Percentiles rank a stretch among this genome's conserved stretches.
Evolutionary conservation across 179 eudicot species (phyloP).

Genomic region (Patellifolia procumbens): DNA sequence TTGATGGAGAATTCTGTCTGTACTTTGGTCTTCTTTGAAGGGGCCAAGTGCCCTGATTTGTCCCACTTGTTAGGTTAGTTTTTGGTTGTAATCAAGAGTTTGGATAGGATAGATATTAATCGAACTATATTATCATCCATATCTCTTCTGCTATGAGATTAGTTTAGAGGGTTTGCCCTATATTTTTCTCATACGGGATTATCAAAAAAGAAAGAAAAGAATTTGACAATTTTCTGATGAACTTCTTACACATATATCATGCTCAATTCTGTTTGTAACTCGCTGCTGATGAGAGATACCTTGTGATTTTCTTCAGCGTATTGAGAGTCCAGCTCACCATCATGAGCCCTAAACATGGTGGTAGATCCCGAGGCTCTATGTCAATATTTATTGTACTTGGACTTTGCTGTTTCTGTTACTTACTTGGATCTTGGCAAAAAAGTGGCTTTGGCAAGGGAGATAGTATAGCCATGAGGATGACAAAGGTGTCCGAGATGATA

Average conservation of each 20-base stretch:
- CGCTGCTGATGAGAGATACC: constrained; percentile 17
- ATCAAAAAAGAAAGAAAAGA: neutral
- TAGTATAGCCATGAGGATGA: constrained; percentile 41
- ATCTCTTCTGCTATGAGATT: neutral
- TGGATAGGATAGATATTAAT: neutral
- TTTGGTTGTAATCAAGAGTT: neutral
- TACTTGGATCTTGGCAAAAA: constrained; percentile 60
- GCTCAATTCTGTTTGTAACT: neutral
- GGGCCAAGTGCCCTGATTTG: neutral
- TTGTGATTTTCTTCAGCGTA: neutral
- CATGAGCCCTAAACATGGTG: constrained; percentile 45
- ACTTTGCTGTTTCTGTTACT: constrained; percentile 61
- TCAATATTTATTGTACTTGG: constrained; percentile 49
- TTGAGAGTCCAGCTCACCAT: constrained; percentile 16
- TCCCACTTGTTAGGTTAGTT: neutral
- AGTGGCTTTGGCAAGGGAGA: constrained; percentile 62
- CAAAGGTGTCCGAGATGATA: constrained; percentile 27
- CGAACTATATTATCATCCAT: neutral
- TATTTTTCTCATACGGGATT: neutral
- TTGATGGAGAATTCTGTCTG: no score
- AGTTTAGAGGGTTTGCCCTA: neutral
- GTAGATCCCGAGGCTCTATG: constrained; percentile 43
- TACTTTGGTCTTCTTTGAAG: neutral
- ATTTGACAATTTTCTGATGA: no score
- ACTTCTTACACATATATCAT: neutral